Evolutionary conservation across 805 yeast genomes (phyloP).

Genomic region (Soucietia sequanensis): DNA sequence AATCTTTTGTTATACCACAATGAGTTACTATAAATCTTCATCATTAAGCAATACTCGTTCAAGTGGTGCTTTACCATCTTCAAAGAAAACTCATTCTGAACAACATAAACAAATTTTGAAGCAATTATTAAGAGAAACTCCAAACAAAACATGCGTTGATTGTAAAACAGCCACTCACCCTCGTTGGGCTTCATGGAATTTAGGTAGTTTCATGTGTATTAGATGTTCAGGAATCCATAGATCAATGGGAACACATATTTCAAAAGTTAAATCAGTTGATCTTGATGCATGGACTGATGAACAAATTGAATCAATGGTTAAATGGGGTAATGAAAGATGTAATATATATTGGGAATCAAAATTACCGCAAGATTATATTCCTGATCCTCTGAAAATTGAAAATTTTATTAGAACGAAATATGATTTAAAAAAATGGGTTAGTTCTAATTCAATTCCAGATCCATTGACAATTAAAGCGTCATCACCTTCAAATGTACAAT

Average conservation of each 20-base stretch:
- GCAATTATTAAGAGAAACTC: constrained; percentile 71
- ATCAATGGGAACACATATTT: constrained; percentile 92
- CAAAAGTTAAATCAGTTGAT: constrained; percentile 90
- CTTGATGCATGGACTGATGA: constrained; percentile 96
- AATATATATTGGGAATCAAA: constrained; percentile 83
- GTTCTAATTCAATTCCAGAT: constrained; percentile 55
- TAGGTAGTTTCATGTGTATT: constrained; percentile 91
- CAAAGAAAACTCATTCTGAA: constrained; percentile 46
- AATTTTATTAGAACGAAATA: constrained; percentile 91
- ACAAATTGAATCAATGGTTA: constrained; percentile 75
- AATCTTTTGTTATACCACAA: too few relatives aligned
- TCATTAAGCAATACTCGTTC: too few relatives aligned
- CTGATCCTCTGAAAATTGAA: constrained; percentile 81
- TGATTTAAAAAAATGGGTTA: constrained; percentile 85
- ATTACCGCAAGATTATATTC: constrained; percentile 67
- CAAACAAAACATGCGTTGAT: constrained; percentile 83
- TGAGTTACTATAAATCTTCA: too few relatives aligned
- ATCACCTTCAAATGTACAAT: background rate
- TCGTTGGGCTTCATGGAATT: constrained; percentile 96
- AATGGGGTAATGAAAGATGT: constrained; percentile 83
- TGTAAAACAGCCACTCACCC: constrained; percentile 90
- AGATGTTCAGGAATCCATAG: constrained; percentile 96
- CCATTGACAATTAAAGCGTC: constrained; percentile 42
- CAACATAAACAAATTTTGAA: constrained; percentile 70
- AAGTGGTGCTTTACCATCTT: constrained; percentile 43